Evolutionary conservation across 2,329 filamentous ascomycete species (phyloP), one percentile per base, ranked within the genome.

Genomic region (Talaromyces sp.): DNA sequence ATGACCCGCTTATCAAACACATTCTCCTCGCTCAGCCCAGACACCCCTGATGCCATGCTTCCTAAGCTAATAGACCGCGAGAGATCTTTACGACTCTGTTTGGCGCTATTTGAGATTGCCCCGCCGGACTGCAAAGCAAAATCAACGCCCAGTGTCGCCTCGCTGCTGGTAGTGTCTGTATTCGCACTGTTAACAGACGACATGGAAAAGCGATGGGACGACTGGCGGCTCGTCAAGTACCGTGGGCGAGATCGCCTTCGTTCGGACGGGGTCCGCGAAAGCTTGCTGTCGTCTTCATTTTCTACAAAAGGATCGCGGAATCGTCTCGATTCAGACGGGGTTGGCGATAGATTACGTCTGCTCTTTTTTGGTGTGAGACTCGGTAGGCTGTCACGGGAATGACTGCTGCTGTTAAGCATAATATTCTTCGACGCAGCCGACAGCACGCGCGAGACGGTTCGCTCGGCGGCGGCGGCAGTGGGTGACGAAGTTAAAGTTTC

Each of bases 101-200:
- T 59, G 30, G 22, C 44, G 25, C 32, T 51, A 27, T 54, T 59
- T 67, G 25, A 66, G 4, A 85, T 80, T 13, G 91, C 89, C 28
- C 92, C 91, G 19, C 91, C 92, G 2, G 91, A 90, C 69, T 96
- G 91, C 39, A 96, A 79, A 27, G 91, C 90, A 75, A 89, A 95
- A 73, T 96, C 92, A 9, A 87, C 86, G 7, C 89, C 88, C 19
- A 91, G 79, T 5, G 90, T 92, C 4, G 83, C 84, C 65, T 96
- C 92, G 70, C 88, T 93, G 49, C 71, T 69, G n/a, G 85, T 85
- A 9, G 78, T 80, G 64, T 90, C 88, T 39, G 80, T 84, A 51
- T 82, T 85, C 27, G 74, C 77, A 58, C 82, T 82, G 7, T 81
- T 78, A 51, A 81, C 71, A 0, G 84, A 86, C 2, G 85, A 86